phyloP scores from a whole-genome alignment of 225 moss, liverwort and hornwort species.

The Pseudoscleropodium purum region DNA sequence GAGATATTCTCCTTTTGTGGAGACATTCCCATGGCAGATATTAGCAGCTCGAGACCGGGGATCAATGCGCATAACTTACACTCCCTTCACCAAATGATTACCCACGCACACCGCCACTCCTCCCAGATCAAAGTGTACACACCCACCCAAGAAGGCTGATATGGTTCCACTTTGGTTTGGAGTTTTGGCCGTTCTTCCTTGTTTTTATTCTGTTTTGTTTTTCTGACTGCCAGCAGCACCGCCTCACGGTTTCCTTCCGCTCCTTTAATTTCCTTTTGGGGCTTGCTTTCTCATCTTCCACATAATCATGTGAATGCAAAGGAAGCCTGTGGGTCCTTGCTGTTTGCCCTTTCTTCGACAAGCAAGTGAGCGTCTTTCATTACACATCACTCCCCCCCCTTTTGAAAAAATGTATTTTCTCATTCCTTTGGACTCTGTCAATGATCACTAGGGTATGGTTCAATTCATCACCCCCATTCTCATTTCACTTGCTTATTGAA shows the following conservation, averaged over 20 bases:
- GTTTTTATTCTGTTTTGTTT: not conserved
- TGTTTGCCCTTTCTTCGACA: slow-evolving; percentile 17
- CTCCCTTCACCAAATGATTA: slow-evolving; percentile 2
- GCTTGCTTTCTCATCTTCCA: not conserved
- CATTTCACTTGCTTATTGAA: not conserved
- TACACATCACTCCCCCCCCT: not conserved
- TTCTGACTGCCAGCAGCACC: not conserved
- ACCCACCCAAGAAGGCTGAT: not conserved
- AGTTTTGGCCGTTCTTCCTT: not conserved
- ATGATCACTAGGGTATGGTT: not conserved
- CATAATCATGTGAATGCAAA: slow-evolving; percentile 14
- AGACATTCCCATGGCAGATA: slow-evolving; percentile 23
- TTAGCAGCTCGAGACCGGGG: not conserved
- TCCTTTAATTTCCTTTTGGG: not conserved
- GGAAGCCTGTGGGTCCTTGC: not conserved
- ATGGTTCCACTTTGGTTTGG: not conserved
- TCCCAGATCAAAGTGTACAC: not conserved
- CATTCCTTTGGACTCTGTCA: not conserved
- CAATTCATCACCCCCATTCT: not conserved
- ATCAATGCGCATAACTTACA: not conserved
- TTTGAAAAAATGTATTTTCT: not conserved
- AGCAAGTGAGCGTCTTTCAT: not conserved
- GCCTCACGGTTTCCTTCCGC: too few species aligned
- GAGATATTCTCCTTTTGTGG: not conserved
- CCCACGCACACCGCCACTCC: not conserved